phyloP scores from a whole-genome alignment of 441 rosid species.

The Rhodomyrtus psidioides region DNA sequence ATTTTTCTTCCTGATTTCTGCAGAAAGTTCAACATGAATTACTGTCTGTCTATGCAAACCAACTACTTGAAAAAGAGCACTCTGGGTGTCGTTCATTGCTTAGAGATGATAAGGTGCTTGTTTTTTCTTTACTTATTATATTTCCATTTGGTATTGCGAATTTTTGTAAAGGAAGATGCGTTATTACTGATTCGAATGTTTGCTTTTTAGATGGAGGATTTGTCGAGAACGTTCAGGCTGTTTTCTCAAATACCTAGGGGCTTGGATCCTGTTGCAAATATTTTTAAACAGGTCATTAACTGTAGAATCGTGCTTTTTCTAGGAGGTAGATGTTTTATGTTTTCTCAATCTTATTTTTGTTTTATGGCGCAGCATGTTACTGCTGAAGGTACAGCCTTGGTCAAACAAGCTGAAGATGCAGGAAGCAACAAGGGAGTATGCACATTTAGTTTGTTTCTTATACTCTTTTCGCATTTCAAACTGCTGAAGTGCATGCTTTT shows the following conservation, averaged over 20 bases:
- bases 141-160: not conserved
- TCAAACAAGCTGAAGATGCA: slow-evolving; percentile 91
- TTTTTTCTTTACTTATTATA: not conserved
- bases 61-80: slow-evolving; percentile 80
- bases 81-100: slow-evolving; percentile 93
- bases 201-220: slow-evolving; percentile 66
- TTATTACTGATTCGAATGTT: not conserved
- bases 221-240: slow-evolving; percentile 93
- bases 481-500: not conserved
- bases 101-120: slow-evolving; percentile 72
- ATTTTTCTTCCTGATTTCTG: not conserved
- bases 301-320: not conserved
- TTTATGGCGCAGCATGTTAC: slow-evolving; percentile 63
- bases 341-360: not conserved
- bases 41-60: slow-evolving; percentile 53
- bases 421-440: slow-evolving; percentile 52
- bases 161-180: not conserved
- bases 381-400: slow-evolving; percentile 69
- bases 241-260: slow-evolving; percentile 60
- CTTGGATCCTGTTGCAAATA: slow-evolving; percentile 69
- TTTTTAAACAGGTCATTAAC: slow-evolving; percentile 68
- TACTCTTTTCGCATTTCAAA: not conserved
- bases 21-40: slow-evolving; percentile 90
- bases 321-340: not conserved
- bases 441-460: not conserved